phyloP scores from a whole-genome alignment of 495 filamentous ascomycete species.

The Xylaria sp. region DNA sequence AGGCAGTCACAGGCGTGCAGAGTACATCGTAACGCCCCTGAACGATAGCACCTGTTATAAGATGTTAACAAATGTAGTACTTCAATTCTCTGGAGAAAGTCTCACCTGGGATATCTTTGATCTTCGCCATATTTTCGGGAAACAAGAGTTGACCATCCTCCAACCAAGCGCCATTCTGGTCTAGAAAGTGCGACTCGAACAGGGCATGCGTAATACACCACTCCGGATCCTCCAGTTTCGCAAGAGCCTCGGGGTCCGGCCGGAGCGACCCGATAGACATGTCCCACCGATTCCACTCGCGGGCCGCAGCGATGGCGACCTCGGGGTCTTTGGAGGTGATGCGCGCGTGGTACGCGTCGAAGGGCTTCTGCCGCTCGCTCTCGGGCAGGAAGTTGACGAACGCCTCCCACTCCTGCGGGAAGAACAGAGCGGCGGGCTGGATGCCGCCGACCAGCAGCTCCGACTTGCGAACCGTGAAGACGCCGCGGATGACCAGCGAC shows the following conservation, averaged over 20 bases:
- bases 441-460: constrained; percentile 45
- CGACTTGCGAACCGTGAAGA: constrained; percentile 45
- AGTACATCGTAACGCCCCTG: constrained; percentile 56
- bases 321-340: constrained; percentile 40
- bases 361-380: constrained; percentile 43
- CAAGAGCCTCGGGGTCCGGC: constrained; percentile 34
- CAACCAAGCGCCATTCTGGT: constrained; percentile 46
- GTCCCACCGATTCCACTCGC: constrained; percentile 49
- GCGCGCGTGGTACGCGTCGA: constrained; percentile 45
- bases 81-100: neutral
- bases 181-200: constrained; percentile 50
- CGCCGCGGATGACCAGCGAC: constrained; percentile 42
- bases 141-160: constrained; percentile 47
- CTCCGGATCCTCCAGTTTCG: constrained; percentile 41
- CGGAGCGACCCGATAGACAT: constrained; percentile 42
- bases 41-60: constrained; percentile 40
- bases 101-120: constrained; percentile 51
- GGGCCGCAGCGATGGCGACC: constrained; percentile 28
- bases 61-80: neutral
- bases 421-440: constrained; percentile 42
- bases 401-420: constrained; percentile 50
- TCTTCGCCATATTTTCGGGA: constrained; percentile 43
- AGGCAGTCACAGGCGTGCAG: constrained; percentile 50
- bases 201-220: constrained; percentile 48
- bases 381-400: constrained; percentile 44